Evolutionary conservation across 805 yeast species (phyloP), one percentile per base, ranked within the genome.

Genomic region (Candida cerambycidarum): DNA sequence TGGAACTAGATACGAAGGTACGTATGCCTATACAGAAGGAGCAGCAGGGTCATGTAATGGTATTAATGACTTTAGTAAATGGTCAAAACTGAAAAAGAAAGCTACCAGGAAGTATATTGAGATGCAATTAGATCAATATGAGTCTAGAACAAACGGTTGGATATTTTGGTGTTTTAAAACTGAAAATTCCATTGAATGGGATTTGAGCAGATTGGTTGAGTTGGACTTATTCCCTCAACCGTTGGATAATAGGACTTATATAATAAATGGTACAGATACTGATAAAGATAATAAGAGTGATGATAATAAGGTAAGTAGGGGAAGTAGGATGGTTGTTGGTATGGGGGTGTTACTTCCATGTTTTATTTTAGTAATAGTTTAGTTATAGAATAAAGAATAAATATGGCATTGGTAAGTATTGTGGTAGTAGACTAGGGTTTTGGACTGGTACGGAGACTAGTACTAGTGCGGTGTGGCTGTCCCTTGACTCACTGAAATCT

Each of bases 121-220:
- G 53, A 78, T 75, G 14, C 89, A 83, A 54, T 57, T 83, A 43
- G 78, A 80, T 32, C 67, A 77, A 14, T 83, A 70, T 56, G 69
- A 65, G 17, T 47, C 64, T 34, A 43, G 55, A 30, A 66, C 71
- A 33, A 65, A 65, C 6, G 89, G 90, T 0, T 83, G 83, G 79
- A 75, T 83, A 30, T 83, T 82, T 53, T 83, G 89, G 90, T 79
- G 80, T 52, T 83, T 71, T 65, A 83, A 82, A 55, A 82, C 88
- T 0, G 90, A 83, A 54, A 57, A 62, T 39, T 75, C 87, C 1
- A 65, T 79, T 18, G 89, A 82, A 56, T 83, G 89, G 89, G 87
- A 82, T 56, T 71, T 80, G 53, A 57, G 65, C 37, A 63, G 73
- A 87, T 67, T 84, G 51, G 71, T 77, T 7, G 59, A 70, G 14